Evolutionary conservation across 2,329 filamentous ascomycete genomes (phyloP).

Genomic region (Dactylellina haptotyla): DNA sequence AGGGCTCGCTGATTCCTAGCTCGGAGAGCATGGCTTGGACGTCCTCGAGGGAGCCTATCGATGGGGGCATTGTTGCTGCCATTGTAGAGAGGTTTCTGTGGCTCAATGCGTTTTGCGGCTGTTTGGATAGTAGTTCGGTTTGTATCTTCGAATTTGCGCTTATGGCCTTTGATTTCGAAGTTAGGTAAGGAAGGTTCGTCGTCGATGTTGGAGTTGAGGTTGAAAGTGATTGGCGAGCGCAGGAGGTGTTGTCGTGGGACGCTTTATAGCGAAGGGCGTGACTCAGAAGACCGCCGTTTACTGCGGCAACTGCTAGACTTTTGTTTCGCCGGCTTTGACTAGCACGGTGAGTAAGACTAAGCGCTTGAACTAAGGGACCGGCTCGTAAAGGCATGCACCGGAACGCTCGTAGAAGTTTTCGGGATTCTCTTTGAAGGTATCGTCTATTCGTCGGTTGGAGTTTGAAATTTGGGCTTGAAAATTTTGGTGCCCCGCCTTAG

Average conservation of each 20-base stretch:
- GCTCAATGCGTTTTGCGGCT: neutral
- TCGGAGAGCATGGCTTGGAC: constrained; percentile 57
- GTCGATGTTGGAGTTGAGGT: constrained; percentile 16
- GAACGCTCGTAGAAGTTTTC: neutral
- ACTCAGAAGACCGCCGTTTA: constrained; percentile 23
- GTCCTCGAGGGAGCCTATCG: constrained; percentile 55
- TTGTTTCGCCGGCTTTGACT: neutral
- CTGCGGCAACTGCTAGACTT: neutral
- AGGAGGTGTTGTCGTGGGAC: constrained; percentile 12
- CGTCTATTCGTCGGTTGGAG: neutral
- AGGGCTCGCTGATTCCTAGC: constrained; percentile 56
- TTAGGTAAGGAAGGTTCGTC: neutral
- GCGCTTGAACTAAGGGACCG: constrained; percentile 12
- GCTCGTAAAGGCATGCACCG: constrained; percentile 29
- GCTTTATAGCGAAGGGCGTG: constrained; percentile 28
- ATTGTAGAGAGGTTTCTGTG: constrained; percentile 24
- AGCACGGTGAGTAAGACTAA: constrained; percentile 9
- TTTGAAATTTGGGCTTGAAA: neutral
- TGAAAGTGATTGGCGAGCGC: neutral
- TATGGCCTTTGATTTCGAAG: neutral
- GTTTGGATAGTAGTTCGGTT: neutral
- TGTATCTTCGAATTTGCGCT: neutral
- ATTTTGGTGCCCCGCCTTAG: constrained; percentile 37
- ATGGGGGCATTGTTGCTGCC: constrained; percentile 46
- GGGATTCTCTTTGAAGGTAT: constrained; percentile 6